Evolutionary conservation across 768 basidiomycete genomes (phyloP), one percentile per base, ranked within the genome.

Genomic region (Mycena capillaripes): DNA sequence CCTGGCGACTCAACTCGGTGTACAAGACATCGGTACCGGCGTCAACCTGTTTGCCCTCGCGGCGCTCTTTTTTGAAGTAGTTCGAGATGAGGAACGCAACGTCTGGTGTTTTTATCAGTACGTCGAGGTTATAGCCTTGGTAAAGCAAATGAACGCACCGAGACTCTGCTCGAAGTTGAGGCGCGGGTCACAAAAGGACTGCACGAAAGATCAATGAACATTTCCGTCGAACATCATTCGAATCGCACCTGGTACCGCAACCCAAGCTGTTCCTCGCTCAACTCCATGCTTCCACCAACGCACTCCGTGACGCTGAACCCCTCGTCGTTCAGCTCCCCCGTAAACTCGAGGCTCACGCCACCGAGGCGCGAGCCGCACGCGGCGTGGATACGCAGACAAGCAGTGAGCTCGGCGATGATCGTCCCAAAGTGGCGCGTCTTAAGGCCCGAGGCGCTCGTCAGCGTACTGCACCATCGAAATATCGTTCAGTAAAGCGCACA

Each of bases 231-330:
- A 4, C 52, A 70, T 4, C 8, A 27, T 67, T 29, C 11, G 8
- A 64, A 44, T 7, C 86, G 21, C 16, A 94, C 92, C 84, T 97
- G 93, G 80, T 99, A 99, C 75, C 97, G 87, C 80, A 97, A 83
- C n/a, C 90, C 93, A 19, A 99, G 87, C 80, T 98, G 88, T 74
- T 97, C 94, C 80, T 98, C 97, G 55, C 87, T 89, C 42, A 98
- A 84, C 78, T 95, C 93, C 97, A 98, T 99, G 75, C 95, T 97
- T 1, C 97, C 98, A 6, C 98, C 98, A 12, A 97, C 85, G 78
- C 97, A 98, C 81, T 99, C 98, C 0, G 98, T 99, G 50, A 99
- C 98, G 73, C 94, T 94, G 82, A 93, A 95, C 8, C 97, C 96
- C 67, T 98, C 92, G 14, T 95, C 92, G 72, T 93, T 93, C 61